Conservation (phyloP, 1,139 yeast genomes). For the Kazachstania sp. region DNA sequence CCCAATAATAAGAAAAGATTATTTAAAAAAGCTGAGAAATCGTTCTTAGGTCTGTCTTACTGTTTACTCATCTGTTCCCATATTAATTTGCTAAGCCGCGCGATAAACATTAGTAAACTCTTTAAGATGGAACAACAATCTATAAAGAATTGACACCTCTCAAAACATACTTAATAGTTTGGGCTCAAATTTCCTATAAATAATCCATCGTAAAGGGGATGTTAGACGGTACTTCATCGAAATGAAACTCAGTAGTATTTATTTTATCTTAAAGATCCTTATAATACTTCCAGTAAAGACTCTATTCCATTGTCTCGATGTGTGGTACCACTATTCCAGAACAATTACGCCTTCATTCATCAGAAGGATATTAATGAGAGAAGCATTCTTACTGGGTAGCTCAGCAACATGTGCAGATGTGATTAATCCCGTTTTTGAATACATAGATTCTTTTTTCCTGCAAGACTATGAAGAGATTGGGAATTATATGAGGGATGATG, state of each 20-base stretch:
- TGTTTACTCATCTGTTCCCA: too few relatives aligned
- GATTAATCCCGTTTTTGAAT: slow-evolving; percentile 14
- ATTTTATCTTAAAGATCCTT: slow-evolving; percentile 1
- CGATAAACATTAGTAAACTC: too few relatives aligned
- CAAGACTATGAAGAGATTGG: background rate
- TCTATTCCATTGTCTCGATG: background rate
- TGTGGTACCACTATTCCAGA: slow-evolving; percentile 1
- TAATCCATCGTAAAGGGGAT: background rate
- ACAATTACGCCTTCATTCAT: slow-evolving; percentile 2
- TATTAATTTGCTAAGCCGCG: too few relatives aligned
- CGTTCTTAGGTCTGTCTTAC: too few relatives aligned
- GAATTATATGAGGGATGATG: background rate
- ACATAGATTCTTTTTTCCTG: background rate
- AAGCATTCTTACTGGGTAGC: slow-evolving; percentile 12
- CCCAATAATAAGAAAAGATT: slow-evolving; percentile 35
- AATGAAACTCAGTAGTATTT: background rate
- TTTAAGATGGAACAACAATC: too few relatives aligned
- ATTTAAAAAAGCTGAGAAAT: background rate
- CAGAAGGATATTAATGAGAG: slow-evolving; percentile 14
- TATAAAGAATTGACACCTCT: too few relatives aligned
- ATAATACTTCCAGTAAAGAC: slow-evolving; percentile 1
- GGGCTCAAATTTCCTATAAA: too few relatives aligned
- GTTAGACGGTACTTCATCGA: background rate
- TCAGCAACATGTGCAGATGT: slow-evolving; percentile 9
- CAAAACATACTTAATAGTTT: too few relatives aligned